phyloP scores from a whole-genome alignment of 2,329 filamentous ascomycete species.

The Talaromyces funiculosus region DNA sequence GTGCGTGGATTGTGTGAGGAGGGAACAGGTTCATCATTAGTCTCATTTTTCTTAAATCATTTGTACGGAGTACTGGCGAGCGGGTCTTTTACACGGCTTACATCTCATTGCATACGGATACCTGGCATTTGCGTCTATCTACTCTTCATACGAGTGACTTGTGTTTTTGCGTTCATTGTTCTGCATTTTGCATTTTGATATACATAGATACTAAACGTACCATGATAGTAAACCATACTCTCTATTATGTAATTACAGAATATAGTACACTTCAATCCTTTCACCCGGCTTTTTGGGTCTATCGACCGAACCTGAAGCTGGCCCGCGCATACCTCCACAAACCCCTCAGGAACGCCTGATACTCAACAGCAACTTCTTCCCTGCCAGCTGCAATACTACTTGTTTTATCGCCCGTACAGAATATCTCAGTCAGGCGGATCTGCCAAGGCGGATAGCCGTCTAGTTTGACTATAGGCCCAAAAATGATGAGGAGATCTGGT shows the following conservation, averaged over 20 bases:
- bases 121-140: not conserved
- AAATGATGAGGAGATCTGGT: slow-evolving; percentile 83
- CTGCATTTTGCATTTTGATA: not conserved
- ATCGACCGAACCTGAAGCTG: slow-evolving; percentile 77
- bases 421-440: slow-evolving; percentile 89
- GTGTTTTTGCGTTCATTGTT: not conserved
- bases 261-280: not conserved
- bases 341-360: slow-evolving; percentile 85
- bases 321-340: slow-evolving; percentile 79
- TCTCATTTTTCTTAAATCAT: not conserved
- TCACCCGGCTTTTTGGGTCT: slow-evolving; percentile 9
- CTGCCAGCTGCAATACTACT: slow-evolving; percentile 32
- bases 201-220: not conserved
- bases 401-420: slow-evolving; percentile 50
- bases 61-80: not conserved
- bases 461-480: slow-evolving; percentile 75
- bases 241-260: no score
- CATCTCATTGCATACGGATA: not conserved
- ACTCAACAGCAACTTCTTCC: slow-evolving; percentile 60
- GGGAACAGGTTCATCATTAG: slow-evolving; percentile 2
- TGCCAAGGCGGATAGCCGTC: slow-evolving; percentile 97
- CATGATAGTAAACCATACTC: not conserved
- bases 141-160: not conserved
- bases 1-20: slow-evolving; percentile 33
- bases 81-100: not conserved